Conservation (phyloP, 768 basidiomycete genomes). For the Tephrocybe sp. region DNA sequence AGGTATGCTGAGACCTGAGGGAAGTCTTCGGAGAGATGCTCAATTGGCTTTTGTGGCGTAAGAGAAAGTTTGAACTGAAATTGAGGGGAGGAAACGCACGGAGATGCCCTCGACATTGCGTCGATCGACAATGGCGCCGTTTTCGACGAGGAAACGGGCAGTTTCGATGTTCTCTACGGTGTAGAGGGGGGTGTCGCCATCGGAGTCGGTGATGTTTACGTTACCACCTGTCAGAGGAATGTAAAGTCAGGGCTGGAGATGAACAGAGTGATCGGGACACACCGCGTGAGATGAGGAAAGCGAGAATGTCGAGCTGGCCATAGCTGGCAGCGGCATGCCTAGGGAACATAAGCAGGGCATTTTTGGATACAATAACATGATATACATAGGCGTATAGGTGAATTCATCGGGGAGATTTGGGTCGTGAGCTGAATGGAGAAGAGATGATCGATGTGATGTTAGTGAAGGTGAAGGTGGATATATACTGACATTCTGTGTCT, state of each 20-base stretch:
- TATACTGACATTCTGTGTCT: slow-evolving; percentile 51
- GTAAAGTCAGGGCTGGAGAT: slow-evolving; percentile 6
- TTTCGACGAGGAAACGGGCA: slow-evolving; percentile 73
- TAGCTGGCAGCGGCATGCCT: slow-evolving; percentile 97
- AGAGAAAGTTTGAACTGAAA: slow-evolving; percentile 7
- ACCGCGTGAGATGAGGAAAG: slow-evolving; percentile 78
- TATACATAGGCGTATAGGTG: slow-evolving; percentile 83
- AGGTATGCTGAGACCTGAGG: slow-evolving; percentile 64
- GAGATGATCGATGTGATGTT: slow-evolving; percentile 27
- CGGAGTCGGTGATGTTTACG: slow-evolving; percentile 80
- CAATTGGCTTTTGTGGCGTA: slow-evolving; percentile 51
- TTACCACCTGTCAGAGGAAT: slow-evolving; percentile 89
- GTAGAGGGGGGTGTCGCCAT: slow-evolving; percentile 91
- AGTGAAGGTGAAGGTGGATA: slow-evolving; percentile 7
- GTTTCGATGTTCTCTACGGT: slow-evolving; percentile 81
- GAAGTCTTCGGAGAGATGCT: slow-evolving; percentile 69
- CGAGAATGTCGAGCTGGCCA: slow-evolving; percentile 70
- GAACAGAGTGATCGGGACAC: slow-evolving; percentile 11
- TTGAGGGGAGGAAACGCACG: slow-evolving; percentile 41
- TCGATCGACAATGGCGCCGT: slow-evolving; percentile 64
- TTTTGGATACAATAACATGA: slow-evolving; percentile 12
- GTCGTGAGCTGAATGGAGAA: slow-evolving; percentile 47
- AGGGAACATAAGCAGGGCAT: slow-evolving; percentile 4
- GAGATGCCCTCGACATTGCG: slow-evolving; percentile 73
- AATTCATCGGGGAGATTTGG: slow-evolving; percentile 68